Evolutionary conservation across 805 yeast species (phyloP).

Genomic region (Nakazawaea anatomiae): DNA sequence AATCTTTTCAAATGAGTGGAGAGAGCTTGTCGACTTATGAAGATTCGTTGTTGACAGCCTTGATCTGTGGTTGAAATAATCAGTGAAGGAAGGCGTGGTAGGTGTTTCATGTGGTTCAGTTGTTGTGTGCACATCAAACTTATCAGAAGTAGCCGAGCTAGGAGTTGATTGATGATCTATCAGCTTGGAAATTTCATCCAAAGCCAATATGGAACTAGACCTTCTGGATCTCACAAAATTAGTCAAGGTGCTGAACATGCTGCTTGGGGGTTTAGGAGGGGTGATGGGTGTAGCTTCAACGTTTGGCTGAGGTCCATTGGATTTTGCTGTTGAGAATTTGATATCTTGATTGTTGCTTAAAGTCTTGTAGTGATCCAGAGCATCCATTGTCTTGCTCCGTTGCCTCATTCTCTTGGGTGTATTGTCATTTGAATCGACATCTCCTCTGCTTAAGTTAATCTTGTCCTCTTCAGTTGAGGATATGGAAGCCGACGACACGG

Average conservation of each 20-base stretch:
- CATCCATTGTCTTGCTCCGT: slow-evolving; percentile 26
- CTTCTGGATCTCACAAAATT: slow-evolving; percentile 19
- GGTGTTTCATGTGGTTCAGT: slow-evolving; percentile 4
- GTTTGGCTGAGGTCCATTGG: neutral
- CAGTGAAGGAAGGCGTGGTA: neutral
- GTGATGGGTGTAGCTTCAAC: neutral
- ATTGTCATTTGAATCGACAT: neutral
- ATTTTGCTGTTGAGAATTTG: neutral
- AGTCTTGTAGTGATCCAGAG: slow-evolving; percentile 15
- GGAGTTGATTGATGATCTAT: neutral
- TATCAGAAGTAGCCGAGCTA: neutral
- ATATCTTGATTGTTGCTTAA: neutral
- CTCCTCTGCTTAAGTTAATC: neutral
- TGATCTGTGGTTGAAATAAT: slow-evolving; percentile 4
- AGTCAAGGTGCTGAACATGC: slow-evolving; percentile 23
- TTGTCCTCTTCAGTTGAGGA: neutral
- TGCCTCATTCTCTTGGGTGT: slow-evolving; percentile 17
- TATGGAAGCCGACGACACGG: neutral
- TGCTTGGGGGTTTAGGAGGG: slow-evolving; percentile 12
- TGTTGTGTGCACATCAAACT: slow-evolving; percentile 4
- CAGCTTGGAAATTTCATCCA: slow-evolving; percentile 11
- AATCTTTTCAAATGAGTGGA: slow-evolving; percentile 8
- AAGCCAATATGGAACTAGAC: slow-evolving; percentile 2
- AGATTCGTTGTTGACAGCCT: slow-evolving; percentile 6
- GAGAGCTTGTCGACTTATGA: slow-evolving; percentile 8